Base-by-base conservation (phyloP, 495 filamentous ascomycete species). In the Talaromyces trachyspermus region DNA sequence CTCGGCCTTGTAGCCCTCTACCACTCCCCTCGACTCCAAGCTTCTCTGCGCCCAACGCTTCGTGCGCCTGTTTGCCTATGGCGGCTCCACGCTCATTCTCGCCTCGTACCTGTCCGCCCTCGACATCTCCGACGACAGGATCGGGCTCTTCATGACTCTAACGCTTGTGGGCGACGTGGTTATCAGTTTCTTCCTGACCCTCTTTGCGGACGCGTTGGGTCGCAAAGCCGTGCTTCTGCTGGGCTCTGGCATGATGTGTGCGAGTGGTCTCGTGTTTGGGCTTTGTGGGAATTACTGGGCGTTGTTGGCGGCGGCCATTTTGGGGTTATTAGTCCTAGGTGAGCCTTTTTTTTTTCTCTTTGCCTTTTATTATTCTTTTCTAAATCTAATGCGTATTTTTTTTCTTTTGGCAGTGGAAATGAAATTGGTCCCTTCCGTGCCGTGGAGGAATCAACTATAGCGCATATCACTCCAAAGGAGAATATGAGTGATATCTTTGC, bases 101-200 rank as follows among this genome's bases (percentile, higher is more conserved):
- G 88, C 80, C 7, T 76, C 77, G 3, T 82, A 85, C 56, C 74
- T 94, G 37, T 77, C 77, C 0, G 76, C 77, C 4, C 63, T 92
- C 17, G 71, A 69, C 9, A 77, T 83, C 51, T 74, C 84, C 0
- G 80, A 87, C 54, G 71, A 78, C n/a, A 70, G 70, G n/a, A 89
- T 86, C 35, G 89, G 89, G 12, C 70, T 89, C 4, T 92, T 95
- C 62, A 95, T 95, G 87, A 89, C 85, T 3, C 64, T 91, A 39
- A 95, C 89, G 0, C 65, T 94, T 44, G 64, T 86, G 14, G 88
- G 89, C 22, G 89, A 95, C 68, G 83, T 86, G 2, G 52, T 81
- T 20, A 83, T 94, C 48, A 88, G 86, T 43, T 80, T 89, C 15
- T 55, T 84, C 19, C 71, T 95, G 19, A 89, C 88, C 0, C 64